Conservation (phyloP, 495 filamentous ascomycete genomes). For the Penicillium soppii region DNA sequence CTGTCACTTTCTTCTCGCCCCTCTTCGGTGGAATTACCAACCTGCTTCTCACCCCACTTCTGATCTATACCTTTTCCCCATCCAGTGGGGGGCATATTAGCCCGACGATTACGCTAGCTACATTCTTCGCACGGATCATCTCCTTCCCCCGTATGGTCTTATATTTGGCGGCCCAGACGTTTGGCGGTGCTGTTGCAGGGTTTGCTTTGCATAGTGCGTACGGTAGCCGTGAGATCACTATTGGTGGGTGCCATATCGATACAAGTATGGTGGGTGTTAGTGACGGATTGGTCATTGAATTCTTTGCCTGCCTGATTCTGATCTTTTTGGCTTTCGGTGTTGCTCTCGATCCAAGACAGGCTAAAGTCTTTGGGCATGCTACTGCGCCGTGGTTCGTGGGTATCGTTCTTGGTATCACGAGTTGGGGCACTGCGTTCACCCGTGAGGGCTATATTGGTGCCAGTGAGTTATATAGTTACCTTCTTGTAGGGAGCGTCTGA, state of each 20-base stretch:
- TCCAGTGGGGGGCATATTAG: constrained; percentile 54
- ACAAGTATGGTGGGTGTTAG: constrained; percentile 21
- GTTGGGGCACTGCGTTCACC: constrained; percentile 44
- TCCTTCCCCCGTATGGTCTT: constrained; percentile 45
- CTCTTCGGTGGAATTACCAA: constrained; percentile 44
- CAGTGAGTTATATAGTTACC: constrained; percentile 17
- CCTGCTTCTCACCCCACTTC: constrained; percentile 43
- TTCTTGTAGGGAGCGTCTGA: background rate
- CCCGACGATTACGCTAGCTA: constrained; percentile 52
- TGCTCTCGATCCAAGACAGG: constrained; percentile 58
- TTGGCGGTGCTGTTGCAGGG: constrained; percentile 47
- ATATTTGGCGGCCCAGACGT: constrained; percentile 43
- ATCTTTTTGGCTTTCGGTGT: constrained; percentile 48
- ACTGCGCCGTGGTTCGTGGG: constrained; percentile 54
- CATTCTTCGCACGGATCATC: constrained; percentile 49
- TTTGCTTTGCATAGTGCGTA: constrained; percentile 32
- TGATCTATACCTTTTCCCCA: constrained; percentile 52
- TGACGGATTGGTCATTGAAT: constrained; percentile 46
- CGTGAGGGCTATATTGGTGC: constrained; percentile 45
- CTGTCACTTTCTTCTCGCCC: constrained; percentile 28
- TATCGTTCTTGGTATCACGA: constrained; percentile 43
- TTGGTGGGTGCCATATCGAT: constrained; percentile 37
- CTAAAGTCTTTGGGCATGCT: constrained; percentile 48
- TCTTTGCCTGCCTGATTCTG: constrained; percentile 38
- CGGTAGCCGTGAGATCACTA: constrained; percentile 25